Base-by-base conservation (phyloP, 2,329 filamentous ascomycete species). In the Fusarium drepaniforme region DNA sequence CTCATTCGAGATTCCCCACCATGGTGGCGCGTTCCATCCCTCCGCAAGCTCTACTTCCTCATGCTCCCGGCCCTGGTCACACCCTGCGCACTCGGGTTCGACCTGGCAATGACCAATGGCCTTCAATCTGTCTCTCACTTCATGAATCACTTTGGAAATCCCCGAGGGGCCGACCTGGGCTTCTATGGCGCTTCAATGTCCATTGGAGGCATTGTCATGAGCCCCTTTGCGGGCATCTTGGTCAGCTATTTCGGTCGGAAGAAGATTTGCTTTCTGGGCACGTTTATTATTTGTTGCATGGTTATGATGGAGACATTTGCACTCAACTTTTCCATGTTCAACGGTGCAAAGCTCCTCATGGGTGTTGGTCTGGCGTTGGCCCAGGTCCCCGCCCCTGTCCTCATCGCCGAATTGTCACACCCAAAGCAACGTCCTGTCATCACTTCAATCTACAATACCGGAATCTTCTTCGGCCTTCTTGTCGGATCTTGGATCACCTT, bases 401-500 rank as follows among this genome's bases (percentile, higher is more conserved):
- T 49, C 23, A 23, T 49, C 12, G 44, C 44, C 15, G 44, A 49
- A 8, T n/a, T 49, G 4, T 21, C 44, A 23, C 44, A 49, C 21
- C 44, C 44, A 13, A 49, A 49, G 21, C 44, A 49, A 23, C 44
- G 44, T 1, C n/a, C 23, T 8, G 21, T 23, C 44, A 23, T 49
- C n/a, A 49, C 44, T 5, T 49, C 75, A 21, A 38, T 76, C 3
- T 76, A 77, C 40, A 76, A 77, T 53, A 68, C 72, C 1, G 59
- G 46, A 8, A 71, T 73, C 60, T 73, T 60, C 49, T 51, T 73
- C 15, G 71, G 71, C 5, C 42, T 73, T 9, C 66, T 73, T 28
- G 30, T 69, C 30, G 72, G 68, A 3, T 59, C 66, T 1, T 88
- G 85, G 85, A 80, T 87, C 21, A 83, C 85, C 6, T 86, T 85